These are phyloP conservation scores for Xylaria venustula DNA, from an alignment of 495 filamentous ascomycete genomes.

Conservation along the genomic window DNA sequence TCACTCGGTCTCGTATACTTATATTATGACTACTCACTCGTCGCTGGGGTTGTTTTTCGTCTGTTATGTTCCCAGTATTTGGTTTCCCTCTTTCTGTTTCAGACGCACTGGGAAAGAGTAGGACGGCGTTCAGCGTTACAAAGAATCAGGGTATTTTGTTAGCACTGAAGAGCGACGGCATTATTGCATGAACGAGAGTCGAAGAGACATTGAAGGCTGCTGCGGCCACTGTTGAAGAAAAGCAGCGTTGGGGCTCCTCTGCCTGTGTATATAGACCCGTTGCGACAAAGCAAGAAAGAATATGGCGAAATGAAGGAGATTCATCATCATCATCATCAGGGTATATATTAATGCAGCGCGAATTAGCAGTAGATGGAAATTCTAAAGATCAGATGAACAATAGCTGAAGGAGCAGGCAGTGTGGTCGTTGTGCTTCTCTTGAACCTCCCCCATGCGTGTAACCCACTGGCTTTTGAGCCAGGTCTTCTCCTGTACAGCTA, in stretches of 20 bases:
- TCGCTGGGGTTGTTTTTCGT: not conserved
- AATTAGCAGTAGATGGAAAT: slow-evolving; percentile 1
- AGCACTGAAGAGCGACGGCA: slow-evolving; percentile 7
- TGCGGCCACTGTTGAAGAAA: not conserved
- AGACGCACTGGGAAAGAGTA: not conserved
- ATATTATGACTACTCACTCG: not conserved
- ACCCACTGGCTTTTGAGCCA: no score
- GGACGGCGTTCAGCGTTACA: slow-evolving; percentile 16
- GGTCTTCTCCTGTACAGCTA: no score
- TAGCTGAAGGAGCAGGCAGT: no score
- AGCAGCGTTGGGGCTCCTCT: not conserved
- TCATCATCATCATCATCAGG: no score
- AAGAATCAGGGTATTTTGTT: slow-evolving; percentile 6
- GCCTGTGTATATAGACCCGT: slow-evolving; percentile 13
- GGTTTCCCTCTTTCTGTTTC: not conserved
- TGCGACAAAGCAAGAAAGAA: not conserved
- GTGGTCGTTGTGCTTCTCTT: no score
- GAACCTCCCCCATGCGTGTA: no score
- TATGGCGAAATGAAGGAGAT: not conserved
- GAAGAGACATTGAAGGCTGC: not conserved
- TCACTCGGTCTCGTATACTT: not conserved
- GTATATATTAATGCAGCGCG: slow-evolving; percentile 12
- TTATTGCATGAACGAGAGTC: slow-evolving; percentile 10
- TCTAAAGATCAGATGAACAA: slow-evolving; percentile 1
- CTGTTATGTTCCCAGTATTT: not conserved